phyloP scores from a whole-genome alignment of 257 asterid species.

The Craterostigma plantagineum region DNA sequence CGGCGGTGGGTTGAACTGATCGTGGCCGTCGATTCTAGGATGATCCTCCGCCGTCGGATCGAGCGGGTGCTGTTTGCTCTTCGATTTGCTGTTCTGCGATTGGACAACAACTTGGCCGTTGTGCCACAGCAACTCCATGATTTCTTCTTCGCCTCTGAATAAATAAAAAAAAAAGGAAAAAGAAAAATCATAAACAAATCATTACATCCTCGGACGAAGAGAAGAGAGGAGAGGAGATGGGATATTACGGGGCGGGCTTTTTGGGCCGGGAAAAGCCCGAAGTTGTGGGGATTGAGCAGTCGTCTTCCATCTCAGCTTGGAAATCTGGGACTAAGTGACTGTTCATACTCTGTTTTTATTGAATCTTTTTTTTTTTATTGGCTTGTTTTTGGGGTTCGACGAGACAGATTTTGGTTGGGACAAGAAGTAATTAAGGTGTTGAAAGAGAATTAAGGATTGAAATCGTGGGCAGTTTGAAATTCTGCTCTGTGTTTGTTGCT shows the following conservation, averaged over 20 bases:
- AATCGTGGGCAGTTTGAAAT: too few relatives aligned
- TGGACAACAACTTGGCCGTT: slow-evolving; percentile 52
- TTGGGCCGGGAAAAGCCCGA: slow-evolving; percentile 17
- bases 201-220: not conserved
- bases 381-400: too few relatives aligned
- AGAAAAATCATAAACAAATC: not conserved
- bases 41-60: slow-evolving; percentile 25
- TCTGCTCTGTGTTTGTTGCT: too few relatives aligned
- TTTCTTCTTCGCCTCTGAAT: slow-evolving; percentile 29
- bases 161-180: not conserved
- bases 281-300: slow-evolving; percentile 18
- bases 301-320: slow-evolving; percentile 28
- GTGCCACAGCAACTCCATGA: slow-evolving; percentile 68
- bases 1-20: too few relatives aligned
- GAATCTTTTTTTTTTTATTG: too few relatives aligned
- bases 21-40: slow-evolving; percentile 22
- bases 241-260: slow-evolving; percentile 27
- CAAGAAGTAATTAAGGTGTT: too few relatives aligned
- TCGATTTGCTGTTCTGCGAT: slow-evolving; percentile 33
- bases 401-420: too few relatives aligned
- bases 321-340: slow-evolving; percentile 46
- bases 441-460: too few relatives aligned
- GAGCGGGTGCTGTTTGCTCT: slow-evolving; percentile 14
- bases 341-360: slow-evolving; percentile 15
- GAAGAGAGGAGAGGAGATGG: not conserved